Evolutionary conservation across 495 filamentous ascomycete species (phyloP), one percentile per base, ranked within the genome.

Genomic region (Daldinia childiae): DNA sequence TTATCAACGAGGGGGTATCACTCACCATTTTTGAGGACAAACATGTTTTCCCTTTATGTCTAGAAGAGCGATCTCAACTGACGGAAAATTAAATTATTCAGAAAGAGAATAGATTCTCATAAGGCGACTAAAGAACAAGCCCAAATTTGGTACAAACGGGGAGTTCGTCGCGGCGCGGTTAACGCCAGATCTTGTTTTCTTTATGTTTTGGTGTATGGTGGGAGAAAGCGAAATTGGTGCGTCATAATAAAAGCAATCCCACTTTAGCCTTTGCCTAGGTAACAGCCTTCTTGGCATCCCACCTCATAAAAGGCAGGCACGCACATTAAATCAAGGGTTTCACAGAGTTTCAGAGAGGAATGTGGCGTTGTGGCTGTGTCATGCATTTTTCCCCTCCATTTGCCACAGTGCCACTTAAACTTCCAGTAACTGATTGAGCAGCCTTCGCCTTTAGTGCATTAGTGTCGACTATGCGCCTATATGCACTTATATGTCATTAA

Each of bases 1-100:
- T 21, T 38, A 9, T n/a, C 9, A 30, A 50, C 24, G 39, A 64
- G 64, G 64, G 54, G 54, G 55, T n/a, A 56, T 39, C 9, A 72
- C 74, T 75, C 45, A 79, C 77, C 74, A 70, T 75, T 76, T 68
- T 75, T 78, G 43, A 79, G 76, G 69, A 78, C 77, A 74, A 79
- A 79, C 77, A 79, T 79, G 11, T 68, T 74, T 64, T 72, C 64
- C 38, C 26, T 62, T 58, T 43, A 30, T 30, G 26, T 51, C 69
- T 30, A 51, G 32, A 14, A 56, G 36, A 39, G 26, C 2, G 51
- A 17, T 38, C 26, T 34, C 38, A 51, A 39, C 43, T 12, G 43
- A 59, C 29, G 32, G 32, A 38, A 43, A 55, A 52, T 15, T 6
- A 56, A 32, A 48, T 52, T 29, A 7, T 34, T 34, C 36, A 19